A percentile compares a stretch with the other conserved stretches of the same genome.
Evolutionary conservation across 208 protist genomes (phyloP).

Genomic region (Tetramitus jugosus): DNA sequence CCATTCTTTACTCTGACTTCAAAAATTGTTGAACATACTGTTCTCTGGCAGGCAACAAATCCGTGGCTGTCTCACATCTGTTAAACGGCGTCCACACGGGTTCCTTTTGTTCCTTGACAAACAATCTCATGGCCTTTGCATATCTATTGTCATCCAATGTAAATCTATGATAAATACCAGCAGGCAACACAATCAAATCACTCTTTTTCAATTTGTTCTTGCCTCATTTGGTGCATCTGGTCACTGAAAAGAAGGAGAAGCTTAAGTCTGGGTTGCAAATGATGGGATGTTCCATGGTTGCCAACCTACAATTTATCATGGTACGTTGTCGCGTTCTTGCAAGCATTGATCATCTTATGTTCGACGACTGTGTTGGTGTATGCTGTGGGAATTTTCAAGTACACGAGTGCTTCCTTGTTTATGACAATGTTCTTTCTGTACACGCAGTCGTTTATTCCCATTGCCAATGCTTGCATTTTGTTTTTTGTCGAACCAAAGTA

Average conservation of each 20-base stretch:
- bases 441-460: not conserved
- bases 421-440: not conserved
- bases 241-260: not conserved
- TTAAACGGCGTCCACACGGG: conserved; percentile 61
- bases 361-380: not conserved
- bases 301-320: not conserved
- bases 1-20: no score
- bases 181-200: conserved; percentile 69
- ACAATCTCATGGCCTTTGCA: conserved; percentile 60
- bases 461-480: not conserved
- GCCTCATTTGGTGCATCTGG: not conserved
- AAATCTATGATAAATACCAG: conserved; percentile 78
- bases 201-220: conserved; percentile 34
- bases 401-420: not conserved
- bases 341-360: not conserved
- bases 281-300: not conserved
- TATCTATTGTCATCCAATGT: conserved; percentile 49
- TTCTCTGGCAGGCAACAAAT: not conserved
- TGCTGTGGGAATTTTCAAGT: not conserved
- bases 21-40: not conserved
- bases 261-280: not conserved
- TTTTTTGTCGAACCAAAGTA: not conserved
- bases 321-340: not conserved
- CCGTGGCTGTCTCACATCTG: conserved; percentile 25
- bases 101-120: conserved; percentile 45